Percentiles rank a stretch among this genome's conserved stretches.
Evolutionary conservation across 768 basidiomycete species (phyloP).

Genomic region (Auricularia heimuer): DNA sequence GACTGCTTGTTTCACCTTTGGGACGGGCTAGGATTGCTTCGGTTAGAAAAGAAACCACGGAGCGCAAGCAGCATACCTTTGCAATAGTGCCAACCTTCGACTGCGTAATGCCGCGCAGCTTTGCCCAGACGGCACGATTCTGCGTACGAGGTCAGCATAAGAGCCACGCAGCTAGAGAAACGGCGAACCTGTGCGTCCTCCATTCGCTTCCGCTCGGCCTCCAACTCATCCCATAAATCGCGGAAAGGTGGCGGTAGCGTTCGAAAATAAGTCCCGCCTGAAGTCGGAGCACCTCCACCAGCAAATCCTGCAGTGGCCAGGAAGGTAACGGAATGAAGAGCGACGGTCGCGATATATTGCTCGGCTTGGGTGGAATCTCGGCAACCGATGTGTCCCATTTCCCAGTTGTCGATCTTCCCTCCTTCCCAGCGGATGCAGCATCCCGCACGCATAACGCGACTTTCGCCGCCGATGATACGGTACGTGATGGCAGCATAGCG

Average conservation of each 20-base stretch:
- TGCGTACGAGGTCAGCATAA: conserved; percentile 11
- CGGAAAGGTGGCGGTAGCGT: conserved; percentile 75
- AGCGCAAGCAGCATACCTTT: conserved; percentile 29
- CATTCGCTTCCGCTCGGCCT: conserved; percentile 44
- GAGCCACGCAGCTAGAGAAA: background rate
- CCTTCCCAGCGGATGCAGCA: conserved; percentile 69
- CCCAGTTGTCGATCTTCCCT: conserved; percentile 51
- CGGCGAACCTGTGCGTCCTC: conserved; percentile 33
- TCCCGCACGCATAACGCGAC: conserved; percentile 63
- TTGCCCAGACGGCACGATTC: conserved; percentile 66
- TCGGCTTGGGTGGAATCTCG: conserved; percentile 69
- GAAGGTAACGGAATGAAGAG: conserved; percentile 70
- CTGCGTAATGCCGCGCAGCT: conserved; percentile 52
- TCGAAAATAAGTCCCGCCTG: conserved; percentile 51
- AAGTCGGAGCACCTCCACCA: conserved; percentile 33
- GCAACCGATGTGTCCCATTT: conserved; percentile 82
- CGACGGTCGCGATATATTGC: conserved; percentile 81
- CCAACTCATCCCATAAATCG: conserved; percentile 89
- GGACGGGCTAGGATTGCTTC: background rate
- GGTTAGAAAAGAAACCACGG: conserved; percentile 2
- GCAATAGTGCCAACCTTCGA: conserved; percentile 37
- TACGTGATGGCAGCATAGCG: conserved; percentile 69
- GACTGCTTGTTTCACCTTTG: background rate
- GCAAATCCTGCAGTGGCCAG: conserved; percentile 53
- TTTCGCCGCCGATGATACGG: conserved; percentile 50